Evolutionary conservation across 2,329 filamentous ascomycete species (phyloP), one percentile per base, ranked within the genome.

Genomic region (Penicillium sp.): DNA sequence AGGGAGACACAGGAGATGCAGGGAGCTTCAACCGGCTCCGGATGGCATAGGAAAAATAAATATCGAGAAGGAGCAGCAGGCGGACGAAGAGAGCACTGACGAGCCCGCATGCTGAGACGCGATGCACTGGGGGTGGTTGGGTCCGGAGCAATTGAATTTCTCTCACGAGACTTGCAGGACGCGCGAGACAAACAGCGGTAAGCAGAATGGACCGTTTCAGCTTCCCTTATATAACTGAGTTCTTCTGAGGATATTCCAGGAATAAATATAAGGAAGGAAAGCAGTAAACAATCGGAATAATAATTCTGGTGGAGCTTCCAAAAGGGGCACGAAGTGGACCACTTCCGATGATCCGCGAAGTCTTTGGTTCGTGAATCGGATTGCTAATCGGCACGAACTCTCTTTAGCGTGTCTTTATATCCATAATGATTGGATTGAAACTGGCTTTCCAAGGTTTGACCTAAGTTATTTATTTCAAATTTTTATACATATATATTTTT

Each of bases 81-180:
- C 55, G 61, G 56, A 62, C 64, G 65, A 57, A 67, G 62, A 59
- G 66, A 61, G 59, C 62, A 65, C 62, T 69, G 69, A 67, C 65
- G 66, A 72, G 62, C 58, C 66, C 67, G 70, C 72, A 74, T 74
- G 70, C 72, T 74, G 72, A 67, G 69, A 66, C 64, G 66, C 63
- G 66, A 59, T 68, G 33, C 26, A 23, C 44, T 33, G 35, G 21
- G 39, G 21, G 37, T 33, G 19, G 29, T 16, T 47, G 37, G 25
- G 16, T 33, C 47, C 31, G 42, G 47, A 37, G 29, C 25, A 51
- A 46, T 46, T 16, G 16, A 31, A 47, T 31, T 49, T 57, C 14
- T 55, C 39, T 16, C 27, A 25, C 46, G 50, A 59, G 44, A 31
- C 37, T 37, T 50, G 43, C 35, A 53, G 26, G 29, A 33, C 35